phyloP scores from a whole-genome alignment of 1,284 basidiomycete genomes.

The Xerocomus amazonicus region DNA sequence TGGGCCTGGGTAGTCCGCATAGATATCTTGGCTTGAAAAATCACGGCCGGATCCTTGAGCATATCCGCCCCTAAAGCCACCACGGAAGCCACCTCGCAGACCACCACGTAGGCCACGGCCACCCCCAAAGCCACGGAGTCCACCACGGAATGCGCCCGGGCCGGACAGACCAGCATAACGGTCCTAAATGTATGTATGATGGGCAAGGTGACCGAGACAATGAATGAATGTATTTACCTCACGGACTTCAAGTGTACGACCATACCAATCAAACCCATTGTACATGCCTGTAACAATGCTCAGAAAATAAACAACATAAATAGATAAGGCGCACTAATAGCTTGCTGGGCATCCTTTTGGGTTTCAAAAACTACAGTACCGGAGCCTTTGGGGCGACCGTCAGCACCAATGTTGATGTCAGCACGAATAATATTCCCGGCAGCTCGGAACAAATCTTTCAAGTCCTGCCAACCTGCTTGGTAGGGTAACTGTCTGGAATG shows the following conservation, averaged over 20 bases:
- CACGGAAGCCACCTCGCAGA: slow-evolving; percentile 58
- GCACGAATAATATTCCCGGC: slow-evolving; percentile 93
- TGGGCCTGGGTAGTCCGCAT: slow-evolving; percentile 78
- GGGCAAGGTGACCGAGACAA: neutral
- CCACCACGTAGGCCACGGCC: slow-evolving; percentile 43
- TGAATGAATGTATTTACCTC: slow-evolving; percentile 55
- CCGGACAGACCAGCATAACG: slow-evolving; percentile 82
- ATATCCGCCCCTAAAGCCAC: slow-evolving; percentile 51
- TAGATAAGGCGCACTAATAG: slow-evolving; percentile 66
- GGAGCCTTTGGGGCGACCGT: slow-evolving; percentile 91
- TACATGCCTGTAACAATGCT: slow-evolving; percentile 68
- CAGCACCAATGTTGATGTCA: slow-evolving; percentile 88
- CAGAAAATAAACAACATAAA: slow-evolving; percentile 2
- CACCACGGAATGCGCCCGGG: slow-evolving; percentile 61
- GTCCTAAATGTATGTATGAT: slow-evolving; percentile 50
- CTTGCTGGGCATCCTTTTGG: slow-evolving; percentile 84
- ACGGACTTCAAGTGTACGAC: slow-evolving; percentile 86
- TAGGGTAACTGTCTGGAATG: slow-evolving; percentile 69
- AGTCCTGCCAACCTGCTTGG: slow-evolving; percentile 96
- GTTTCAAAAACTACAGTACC: slow-evolving; percentile 95
- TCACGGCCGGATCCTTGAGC: slow-evolving; percentile 58
- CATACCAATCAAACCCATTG: slow-evolving; percentile 93
- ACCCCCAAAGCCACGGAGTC: slow-evolving; percentile 47
- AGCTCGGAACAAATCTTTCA: slow-evolving; percentile 94
- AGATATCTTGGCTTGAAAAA: slow-evolving; percentile 76